Conservation (phyloP, 495 filamentous ascomycete genomes). For the Neurospora hispaniola region DNA sequence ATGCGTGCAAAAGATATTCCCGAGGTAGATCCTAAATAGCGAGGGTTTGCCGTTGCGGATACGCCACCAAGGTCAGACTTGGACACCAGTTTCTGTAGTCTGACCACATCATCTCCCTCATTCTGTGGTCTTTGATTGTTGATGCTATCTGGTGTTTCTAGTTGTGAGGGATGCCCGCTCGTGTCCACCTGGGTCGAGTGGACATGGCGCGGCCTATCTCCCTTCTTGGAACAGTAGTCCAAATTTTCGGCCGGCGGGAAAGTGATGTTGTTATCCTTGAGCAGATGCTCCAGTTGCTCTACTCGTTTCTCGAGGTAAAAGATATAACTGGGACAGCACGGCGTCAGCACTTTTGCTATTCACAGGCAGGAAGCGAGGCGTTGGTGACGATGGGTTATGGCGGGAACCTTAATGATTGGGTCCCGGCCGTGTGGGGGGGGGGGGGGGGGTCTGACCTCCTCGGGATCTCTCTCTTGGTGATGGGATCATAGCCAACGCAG, state of each 20-base stretch:
- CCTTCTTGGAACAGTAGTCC: conserved; percentile 52
- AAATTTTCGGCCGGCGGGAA: conserved; percentile 70
- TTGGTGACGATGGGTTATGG: conserved; percentile 4
- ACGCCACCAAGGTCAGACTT: conserved; percentile 70
- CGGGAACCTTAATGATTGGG: neutral
- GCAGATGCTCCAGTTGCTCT: conserved; percentile 68
- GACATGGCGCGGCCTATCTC: conserved; percentile 33
- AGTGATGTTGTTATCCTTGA: conserved; percentile 56
- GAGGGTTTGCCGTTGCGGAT: conserved; percentile 62
- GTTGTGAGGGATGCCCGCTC: neutral
- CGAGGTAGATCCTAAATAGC: conserved; percentile 75
- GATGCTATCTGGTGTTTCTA: conserved; percentile 13
- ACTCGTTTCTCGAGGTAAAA: conserved; percentile 86
- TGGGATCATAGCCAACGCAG: conserved; percentile 92
- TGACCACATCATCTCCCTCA: conserved; percentile 22
- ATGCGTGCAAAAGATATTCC: conserved; percentile 92
- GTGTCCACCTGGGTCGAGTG: conserved; percentile 13
- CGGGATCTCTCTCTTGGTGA: conserved; percentile 89
- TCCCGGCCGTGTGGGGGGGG: neutral
- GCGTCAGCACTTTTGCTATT: conserved; percentile 10
- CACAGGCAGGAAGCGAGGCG: neutral
- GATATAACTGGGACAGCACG: conserved; percentile 55
- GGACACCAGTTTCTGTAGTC: conserved; percentile 49
- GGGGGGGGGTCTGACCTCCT: conserved; percentile 43
- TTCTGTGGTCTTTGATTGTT: conserved; percentile 27